These are phyloP conservation scores for Leccinum angustisporum DNA, from an alignment of 1,284 basidiomycete species.

Conservation along the genomic window DNA sequence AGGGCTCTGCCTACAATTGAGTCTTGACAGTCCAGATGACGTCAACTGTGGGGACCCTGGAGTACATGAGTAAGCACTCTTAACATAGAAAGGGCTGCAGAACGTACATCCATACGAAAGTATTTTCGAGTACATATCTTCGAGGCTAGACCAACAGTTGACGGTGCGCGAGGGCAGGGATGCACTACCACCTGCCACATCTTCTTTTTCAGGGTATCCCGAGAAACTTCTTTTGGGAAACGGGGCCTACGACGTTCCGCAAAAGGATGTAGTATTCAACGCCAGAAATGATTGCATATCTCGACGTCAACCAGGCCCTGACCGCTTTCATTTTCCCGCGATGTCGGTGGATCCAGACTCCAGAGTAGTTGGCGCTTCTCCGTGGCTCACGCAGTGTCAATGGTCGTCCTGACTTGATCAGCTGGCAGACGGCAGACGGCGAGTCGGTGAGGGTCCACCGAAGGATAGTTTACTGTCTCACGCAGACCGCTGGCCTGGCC, in stretches of 20 bases:
- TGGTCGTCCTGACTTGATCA: background rate
- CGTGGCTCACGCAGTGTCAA: background rate
- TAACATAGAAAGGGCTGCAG: background rate
- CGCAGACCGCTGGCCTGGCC: background rate
- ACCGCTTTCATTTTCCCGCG: constrained; percentile 3
- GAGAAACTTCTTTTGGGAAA: background rate
- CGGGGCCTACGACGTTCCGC: background rate
- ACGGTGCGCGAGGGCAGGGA: background rate
- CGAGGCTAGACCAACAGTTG: background rate
- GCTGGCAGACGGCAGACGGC: background rate
- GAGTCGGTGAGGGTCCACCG: background rate
- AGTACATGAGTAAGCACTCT: background rate
- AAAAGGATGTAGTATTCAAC: background rate
- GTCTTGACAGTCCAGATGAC: background rate
- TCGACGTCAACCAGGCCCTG: constrained; percentile 1
- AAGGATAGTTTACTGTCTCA: background rate
- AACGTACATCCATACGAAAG: background rate
- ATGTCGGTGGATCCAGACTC: constrained; percentile 14
- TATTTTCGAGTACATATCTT: background rate
- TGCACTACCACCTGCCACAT: background rate
- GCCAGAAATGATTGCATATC: background rate
- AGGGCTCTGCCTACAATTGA: background rate
- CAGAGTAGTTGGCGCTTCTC: background rate
- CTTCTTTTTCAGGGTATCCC: background rate
- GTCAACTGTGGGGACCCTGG: background rate